A percentile compares a stretch with the other conserved stretches of the same genome.
Conservation (phyloP, 768 basidiomycete genomes). For the Omphalotus guepiniiformis region DNA sequence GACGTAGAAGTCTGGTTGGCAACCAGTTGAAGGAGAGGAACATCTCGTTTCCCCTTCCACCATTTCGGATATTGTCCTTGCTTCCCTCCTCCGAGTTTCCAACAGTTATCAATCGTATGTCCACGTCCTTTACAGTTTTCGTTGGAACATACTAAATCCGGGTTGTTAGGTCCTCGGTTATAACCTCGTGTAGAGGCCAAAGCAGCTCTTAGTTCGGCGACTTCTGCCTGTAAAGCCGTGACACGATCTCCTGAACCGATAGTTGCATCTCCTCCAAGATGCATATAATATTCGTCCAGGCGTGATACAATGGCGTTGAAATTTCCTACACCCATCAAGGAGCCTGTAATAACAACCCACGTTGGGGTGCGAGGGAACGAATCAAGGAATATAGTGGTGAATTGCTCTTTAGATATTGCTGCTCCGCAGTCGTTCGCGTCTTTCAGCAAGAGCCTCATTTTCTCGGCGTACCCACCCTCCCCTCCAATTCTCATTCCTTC, state of each 20-base stretch:
- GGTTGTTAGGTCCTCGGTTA: not conserved
- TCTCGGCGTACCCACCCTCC: too few relatives aligned
- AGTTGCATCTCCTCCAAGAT: not conserved
- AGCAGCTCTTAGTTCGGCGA: not conserved
- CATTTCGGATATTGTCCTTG: conserved; percentile 18
- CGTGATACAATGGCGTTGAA: not conserved
- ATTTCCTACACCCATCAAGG: not conserved
- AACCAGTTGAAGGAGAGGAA: not conserved
- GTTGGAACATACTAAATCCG: not conserved
- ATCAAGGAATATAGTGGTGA: conserved; percentile 2
- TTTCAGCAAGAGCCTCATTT: too few relatives aligned
- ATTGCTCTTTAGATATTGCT: not conserved
- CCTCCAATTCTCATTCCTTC: too few relatives aligned
- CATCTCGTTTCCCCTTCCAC: conserved; percentile 9
- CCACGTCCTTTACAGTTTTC: conserved; percentile 16
- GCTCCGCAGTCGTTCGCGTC: not conserved
- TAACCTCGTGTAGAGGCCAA: not conserved
- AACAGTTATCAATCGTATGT: too few relatives aligned
- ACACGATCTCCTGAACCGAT: too few relatives aligned
- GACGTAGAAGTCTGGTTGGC: too few relatives aligned
- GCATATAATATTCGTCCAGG: not conserved
- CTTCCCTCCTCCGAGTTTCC: conserved; percentile 25
- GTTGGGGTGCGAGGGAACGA: not conserved
- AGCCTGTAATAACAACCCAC: not conserved
- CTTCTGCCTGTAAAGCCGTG: not conserved